Evolutionary conservation across 805 yeast genomes (phyloP).

Genomic region (Pichia scutulata): DNA sequence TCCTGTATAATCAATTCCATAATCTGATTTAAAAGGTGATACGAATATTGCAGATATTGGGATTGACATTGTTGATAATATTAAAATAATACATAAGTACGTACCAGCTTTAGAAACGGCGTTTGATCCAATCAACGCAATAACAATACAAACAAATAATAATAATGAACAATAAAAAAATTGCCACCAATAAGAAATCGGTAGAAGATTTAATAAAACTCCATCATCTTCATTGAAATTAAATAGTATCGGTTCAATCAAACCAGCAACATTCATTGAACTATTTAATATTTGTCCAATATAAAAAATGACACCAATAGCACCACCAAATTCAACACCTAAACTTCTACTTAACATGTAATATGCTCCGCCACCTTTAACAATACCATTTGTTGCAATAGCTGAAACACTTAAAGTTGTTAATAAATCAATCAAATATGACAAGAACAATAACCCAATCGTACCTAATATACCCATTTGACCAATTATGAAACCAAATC

Average conservation of each 20-base stretch:
- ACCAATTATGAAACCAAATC: conserved; percentile 93
- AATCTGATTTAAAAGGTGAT: conserved; percentile 51
- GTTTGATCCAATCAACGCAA: conserved; percentile 75
- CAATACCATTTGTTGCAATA: conserved; percentile 95
- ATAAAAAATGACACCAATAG: conserved; percentile 90
- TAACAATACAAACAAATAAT: conserved; percentile 60
- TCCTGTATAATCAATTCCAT: conserved; percentile 56
- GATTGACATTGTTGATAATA: conserved; percentile 68
- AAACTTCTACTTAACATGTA: conserved; percentile 92
- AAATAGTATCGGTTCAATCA: conserved; percentile 80
- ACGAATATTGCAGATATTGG: conserved; percentile 71
- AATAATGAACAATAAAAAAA: conserved; percentile 65
- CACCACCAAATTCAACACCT: conserved; percentile 98
- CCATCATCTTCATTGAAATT: conserved; percentile 66
- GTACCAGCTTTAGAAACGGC: conserved; percentile 80
- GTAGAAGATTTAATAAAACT: conserved; percentile 47
- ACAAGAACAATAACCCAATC: conserved; percentile 53
- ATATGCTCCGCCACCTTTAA: conserved; percentile 97
- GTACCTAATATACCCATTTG: conserved; percentile 89
- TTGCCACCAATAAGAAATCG: conserved; percentile 58
- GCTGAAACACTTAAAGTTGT: conserved; percentile 91
- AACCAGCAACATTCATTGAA: conserved; percentile 91
- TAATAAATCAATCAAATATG: conserved; percentile 73
- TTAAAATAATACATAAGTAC: conserved; percentile 56
- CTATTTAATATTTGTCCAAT: conserved; percentile 90